phyloP scores from a whole-genome alignment of 192 early-diverging fungal species.

The Coemansia pectinata region DNA sequence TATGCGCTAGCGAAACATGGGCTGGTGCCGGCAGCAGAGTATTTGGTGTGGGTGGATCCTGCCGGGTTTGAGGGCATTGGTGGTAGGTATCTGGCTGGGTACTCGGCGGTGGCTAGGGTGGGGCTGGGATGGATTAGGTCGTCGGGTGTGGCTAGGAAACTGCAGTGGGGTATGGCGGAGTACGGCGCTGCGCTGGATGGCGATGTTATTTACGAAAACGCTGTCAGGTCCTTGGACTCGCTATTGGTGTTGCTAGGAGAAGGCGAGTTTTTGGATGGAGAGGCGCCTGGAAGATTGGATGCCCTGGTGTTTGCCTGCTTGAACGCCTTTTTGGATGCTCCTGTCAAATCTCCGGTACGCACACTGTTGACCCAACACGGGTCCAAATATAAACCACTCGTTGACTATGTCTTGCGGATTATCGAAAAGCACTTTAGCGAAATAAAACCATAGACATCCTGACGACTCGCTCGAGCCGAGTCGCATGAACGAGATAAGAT shows the following conservation, averaged over 20 bases:
- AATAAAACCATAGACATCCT: background rate
- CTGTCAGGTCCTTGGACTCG: conserved; percentile 30
- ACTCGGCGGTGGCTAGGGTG: conserved; percentile 15
- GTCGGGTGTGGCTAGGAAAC: background rate
- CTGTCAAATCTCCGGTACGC: conserved; percentile 36
- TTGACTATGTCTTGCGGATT: conserved; percentile 29
- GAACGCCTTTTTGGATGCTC: conserved; percentile 27
- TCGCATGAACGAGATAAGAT: background rate
- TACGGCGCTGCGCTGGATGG: conserved; percentile 36
- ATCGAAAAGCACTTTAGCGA: conserved; percentile 15
- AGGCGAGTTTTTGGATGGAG: conserved; percentile 14
- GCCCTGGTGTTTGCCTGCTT: conserved; percentile 42
- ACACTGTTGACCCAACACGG: conserved; percentile 12
- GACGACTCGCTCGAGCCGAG: conserved; percentile 5
- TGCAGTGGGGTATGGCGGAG: conserved; percentile 24
- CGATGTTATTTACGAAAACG: conserved; percentile 38
- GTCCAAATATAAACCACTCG: conserved; percentile 25
- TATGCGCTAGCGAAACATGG: conserved; percentile 24
- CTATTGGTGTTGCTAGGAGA: conserved; percentile 25
- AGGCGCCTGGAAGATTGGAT: conserved; percentile 25
- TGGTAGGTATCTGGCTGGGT: conserved; percentile 16
- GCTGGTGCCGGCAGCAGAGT: conserved; percentile 34
- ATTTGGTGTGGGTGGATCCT: conserved; percentile 38
- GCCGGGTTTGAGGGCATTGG: conserved; percentile 23
- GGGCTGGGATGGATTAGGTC: conserved; percentile 22